phyloP scores from a whole-genome alignment of 2,329 filamentous ascomycete genomes.

The Epichloe amarillans region DNA sequence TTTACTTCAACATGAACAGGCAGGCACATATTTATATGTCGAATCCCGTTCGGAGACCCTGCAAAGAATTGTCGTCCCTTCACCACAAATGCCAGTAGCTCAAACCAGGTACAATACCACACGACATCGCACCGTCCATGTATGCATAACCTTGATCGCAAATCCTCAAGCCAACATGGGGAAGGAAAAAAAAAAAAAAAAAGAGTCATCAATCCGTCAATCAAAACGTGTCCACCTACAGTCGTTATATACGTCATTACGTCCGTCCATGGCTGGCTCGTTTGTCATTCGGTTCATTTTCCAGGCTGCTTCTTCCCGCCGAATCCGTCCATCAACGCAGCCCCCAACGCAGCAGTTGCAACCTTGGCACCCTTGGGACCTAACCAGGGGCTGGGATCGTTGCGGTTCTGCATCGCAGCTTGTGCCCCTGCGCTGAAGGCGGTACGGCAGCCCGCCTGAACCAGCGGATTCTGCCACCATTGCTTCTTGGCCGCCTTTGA shows the following conservation, averaged over 20 bases:
- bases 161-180: too few species aligned
- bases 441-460: constrained; percentile 30
- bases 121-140: too few species aligned
- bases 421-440: constrained; percentile 35
- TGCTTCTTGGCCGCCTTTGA: constrained; percentile 14
- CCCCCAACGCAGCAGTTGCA: constrained; percentile 34
- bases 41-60: background rate
- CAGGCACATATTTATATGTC: background rate
- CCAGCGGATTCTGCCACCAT: constrained; percentile 25
- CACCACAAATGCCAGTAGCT: too few species aligned
- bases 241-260: background rate
- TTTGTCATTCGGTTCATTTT: background rate
- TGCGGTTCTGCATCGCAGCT: constrained; percentile 32
- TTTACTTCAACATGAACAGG: too few species aligned
- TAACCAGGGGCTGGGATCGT: constrained; percentile 32
- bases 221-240: background rate
- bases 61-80: background rate
- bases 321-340: constrained; percentile 34
- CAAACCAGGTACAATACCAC: too few species aligned
- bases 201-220: too few species aligned
- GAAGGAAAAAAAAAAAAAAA: too few species aligned
- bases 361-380: constrained; percentile 35
- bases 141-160: too few species aligned
- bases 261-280: background rate
- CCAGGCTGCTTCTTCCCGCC: constrained; percentile 15